Evolutionary conservation across 164 flowering plant genomes (phyloP).

Genomic region (Stephania cephalantha): DNA sequence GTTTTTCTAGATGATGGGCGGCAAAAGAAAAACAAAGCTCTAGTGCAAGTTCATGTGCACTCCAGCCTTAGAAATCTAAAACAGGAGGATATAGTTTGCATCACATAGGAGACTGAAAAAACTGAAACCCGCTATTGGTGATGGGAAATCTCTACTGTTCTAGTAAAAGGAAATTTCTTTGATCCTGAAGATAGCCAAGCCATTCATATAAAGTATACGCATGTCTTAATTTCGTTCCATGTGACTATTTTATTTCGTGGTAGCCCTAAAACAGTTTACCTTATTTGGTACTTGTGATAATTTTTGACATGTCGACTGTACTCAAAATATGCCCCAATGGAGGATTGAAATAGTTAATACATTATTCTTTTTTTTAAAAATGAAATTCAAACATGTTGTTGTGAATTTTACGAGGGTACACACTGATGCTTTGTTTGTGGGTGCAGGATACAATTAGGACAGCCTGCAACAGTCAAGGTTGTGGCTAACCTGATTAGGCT

Average conservation of each 20-base stretch:
- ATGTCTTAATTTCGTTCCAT: background rate
- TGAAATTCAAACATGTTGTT: background rate
- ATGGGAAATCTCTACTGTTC: background rate
- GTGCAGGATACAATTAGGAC: conserved; percentile 83
- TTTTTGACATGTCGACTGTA: background rate
- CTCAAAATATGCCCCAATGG: background rate
- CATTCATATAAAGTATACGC: background rate
- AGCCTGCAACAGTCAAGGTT: conserved; percentile 96
- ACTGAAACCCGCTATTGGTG: background rate
- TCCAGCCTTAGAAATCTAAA: background rate
- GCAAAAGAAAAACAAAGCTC: background rate
- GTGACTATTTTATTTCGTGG: background rate
- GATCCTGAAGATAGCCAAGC: background rate
- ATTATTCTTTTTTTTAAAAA: too few species aligned
- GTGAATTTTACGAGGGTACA: background rate
- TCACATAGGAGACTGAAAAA: too few species aligned
- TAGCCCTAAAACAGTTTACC: background rate
- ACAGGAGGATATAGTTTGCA: background rate
- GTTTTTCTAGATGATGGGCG: background rate
- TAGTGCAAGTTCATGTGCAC: background rate
- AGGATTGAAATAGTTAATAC: background rate
- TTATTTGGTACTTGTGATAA: background rate
- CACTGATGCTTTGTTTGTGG: conserved; percentile 3
- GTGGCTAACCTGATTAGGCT: conserved; percentile 85
- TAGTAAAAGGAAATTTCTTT: background rate